These are phyloP conservation scores for Podaxis sp. DNA, from an alignment of 768 basidiomycete species.

Conservation along the genomic window DNA sequence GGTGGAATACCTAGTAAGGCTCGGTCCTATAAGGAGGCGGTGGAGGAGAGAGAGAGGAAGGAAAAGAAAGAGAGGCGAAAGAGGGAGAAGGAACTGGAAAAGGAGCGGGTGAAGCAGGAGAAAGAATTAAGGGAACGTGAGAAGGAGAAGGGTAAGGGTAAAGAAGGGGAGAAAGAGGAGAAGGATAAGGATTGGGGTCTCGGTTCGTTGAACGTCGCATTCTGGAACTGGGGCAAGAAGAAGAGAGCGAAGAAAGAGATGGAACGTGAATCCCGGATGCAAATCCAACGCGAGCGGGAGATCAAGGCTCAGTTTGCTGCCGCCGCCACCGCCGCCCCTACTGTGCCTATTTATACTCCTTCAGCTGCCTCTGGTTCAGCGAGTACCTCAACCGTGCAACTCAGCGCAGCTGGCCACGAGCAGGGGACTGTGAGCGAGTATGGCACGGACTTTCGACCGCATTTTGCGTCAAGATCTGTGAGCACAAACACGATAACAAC, in stretches of 20 bases:
- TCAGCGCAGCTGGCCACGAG: background rate
- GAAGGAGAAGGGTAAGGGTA: conserved; percentile 21
- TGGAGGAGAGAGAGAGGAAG: conserved; percentile 15
- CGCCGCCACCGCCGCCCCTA: background rate
- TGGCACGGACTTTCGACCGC: background rate
- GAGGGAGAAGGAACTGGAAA: conserved; percentile 28
- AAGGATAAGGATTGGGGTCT: conserved; percentile 9
- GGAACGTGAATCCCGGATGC: background rate
- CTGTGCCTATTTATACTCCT: background rate
- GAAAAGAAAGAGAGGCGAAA: conserved; percentile 25
- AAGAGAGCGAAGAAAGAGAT: conserved; percentile 8
- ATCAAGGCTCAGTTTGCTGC: background rate
- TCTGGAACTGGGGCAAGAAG: conserved; percentile 13
- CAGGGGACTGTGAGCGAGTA: background rate
- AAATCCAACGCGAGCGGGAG: background rate
- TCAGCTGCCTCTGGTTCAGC: background rate
- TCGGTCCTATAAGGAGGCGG: background rate
- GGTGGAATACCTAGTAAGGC: background rate
- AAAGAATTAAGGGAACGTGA: conserved; percentile 15
- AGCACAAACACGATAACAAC: background rate
- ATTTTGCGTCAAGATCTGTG: background rate
- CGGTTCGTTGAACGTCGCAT: conserved; percentile 1
- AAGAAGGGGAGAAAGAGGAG: conserved; percentile 14
- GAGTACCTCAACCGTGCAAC: background rate
- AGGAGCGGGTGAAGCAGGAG: conserved; percentile 11